Percentiles rank a stretch among this genome's conserved stretches.
phyloP scores from a whole-genome alignment of 768 basidiomycete species.

The Lactifluus piperatus region DNA sequence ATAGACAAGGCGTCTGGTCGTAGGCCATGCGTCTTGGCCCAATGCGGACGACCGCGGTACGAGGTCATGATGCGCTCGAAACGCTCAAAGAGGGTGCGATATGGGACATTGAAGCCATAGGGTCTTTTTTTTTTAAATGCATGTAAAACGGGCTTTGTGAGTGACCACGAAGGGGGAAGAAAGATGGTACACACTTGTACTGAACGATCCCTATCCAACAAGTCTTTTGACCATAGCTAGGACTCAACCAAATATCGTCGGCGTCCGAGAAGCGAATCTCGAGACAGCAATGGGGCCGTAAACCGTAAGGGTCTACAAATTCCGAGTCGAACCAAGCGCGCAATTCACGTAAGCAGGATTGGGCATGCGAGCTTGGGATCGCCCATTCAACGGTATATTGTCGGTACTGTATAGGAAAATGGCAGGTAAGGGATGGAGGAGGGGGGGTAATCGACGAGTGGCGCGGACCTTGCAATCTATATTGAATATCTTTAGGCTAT shows the following conservation, averaged over 20 bases:
- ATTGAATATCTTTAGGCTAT: slow-evolving; percentile 81
- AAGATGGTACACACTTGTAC: slow-evolving; percentile 64
- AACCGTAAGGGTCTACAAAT: slow-evolving; percentile 54
- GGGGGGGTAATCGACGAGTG: neutral
- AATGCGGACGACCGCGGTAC: slow-evolving; percentile 83
- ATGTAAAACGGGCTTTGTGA: neutral
- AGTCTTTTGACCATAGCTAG: slow-evolving; percentile 66
- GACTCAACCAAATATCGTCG: slow-evolving; percentile 94
- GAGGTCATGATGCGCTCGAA: slow-evolving; percentile 65
- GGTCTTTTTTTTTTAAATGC: slow-evolving; percentile 48
- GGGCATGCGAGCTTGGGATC: slow-evolving; percentile 62
- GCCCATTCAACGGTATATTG: slow-evolving; percentile 97
- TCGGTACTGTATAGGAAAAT: slow-evolving; percentile 49
- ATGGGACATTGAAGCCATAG: slow-evolving; percentile 76
- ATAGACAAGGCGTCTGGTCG: slow-evolving; percentile 50
- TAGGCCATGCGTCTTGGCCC: slow-evolving; percentile 87
- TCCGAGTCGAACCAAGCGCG: slow-evolving; percentile 64
- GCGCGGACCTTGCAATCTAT: slow-evolving; percentile 77
- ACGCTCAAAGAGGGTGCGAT: slow-evolving; percentile 62
- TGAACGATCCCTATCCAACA: slow-evolving; percentile 98
- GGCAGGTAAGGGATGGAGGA: neutral
- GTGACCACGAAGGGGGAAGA: slow-evolving; percentile 1
- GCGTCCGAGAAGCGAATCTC: slow-evolving; percentile 83
- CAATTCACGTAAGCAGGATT: slow-evolving; percentile 62
- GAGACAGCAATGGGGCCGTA: slow-evolving; percentile 85